These are phyloP conservation scores for Kregervanrija fluxuum DNA, from an alignment of 805 yeast species.

Conservation along the genomic window DNA sequence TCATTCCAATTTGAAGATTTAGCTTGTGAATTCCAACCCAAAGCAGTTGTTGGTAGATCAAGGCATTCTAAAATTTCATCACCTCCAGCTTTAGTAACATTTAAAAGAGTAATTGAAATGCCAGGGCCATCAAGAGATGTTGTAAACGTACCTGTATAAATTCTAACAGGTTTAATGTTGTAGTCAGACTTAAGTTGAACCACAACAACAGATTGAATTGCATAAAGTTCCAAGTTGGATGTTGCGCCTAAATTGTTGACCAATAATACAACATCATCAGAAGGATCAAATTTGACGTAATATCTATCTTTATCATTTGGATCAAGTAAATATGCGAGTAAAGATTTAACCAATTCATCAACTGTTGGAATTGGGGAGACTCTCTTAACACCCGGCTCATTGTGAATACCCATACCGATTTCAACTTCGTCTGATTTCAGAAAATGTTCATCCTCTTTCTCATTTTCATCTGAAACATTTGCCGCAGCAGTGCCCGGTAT, in stretches of 20 bases:
- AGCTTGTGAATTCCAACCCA: conserved; percentile 66
- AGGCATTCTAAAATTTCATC: conserved; percentile 43
- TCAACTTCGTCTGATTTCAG: conserved; percentile 65
- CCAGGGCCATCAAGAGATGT: conserved; percentile 93
- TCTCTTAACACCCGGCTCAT: conserved; percentile 79
- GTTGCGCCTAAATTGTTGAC: conserved; percentile 89
- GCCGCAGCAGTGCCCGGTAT: conserved; percentile 61
- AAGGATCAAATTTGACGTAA: conserved; percentile 58
- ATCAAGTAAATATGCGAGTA: conserved; percentile 58
- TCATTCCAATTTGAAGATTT: conserved; percentile 18
- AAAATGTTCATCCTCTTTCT: conserved; percentile 29
- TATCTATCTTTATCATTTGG: conserved; percentile 67
- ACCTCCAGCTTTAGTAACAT: conserved; percentile 50
- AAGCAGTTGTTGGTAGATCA: conserved; percentile 69
- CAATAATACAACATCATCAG: conserved; percentile 59
- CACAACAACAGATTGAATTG: conserved; percentile 57
- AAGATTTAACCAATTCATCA: conserved; percentile 47
- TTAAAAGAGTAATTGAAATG: conserved; percentile 75
- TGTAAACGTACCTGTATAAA: conserved; percentile 71
- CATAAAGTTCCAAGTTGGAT: conserved; percentile 69
- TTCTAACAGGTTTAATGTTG: conserved; percentile 56
- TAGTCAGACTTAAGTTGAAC: conserved; percentile 46
- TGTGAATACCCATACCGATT: conserved; percentile 93
- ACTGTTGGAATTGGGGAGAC: conserved; percentile 64
- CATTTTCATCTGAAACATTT: conserved; percentile 8